Evolutionary conservation across 495 filamentous ascomycete genomes (phyloP).

Genomic region (Podospora australis): DNA sequence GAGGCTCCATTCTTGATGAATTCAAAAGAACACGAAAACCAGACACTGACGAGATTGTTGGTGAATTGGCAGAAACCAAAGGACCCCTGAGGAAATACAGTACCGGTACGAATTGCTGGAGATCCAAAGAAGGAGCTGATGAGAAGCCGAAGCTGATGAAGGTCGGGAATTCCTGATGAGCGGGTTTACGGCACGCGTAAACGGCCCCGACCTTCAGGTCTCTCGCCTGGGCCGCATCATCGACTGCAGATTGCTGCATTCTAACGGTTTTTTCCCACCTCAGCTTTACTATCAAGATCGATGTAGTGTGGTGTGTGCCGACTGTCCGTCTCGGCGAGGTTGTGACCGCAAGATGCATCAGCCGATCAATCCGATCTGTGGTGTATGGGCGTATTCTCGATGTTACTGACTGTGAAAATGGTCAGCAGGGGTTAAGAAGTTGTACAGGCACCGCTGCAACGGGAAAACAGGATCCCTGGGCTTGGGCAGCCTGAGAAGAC

Average conservation of each 20-base stretch:
- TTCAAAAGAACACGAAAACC: neutral
- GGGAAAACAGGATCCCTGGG: conserved; percentile 3
- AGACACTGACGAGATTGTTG: neutral
- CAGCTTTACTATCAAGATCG: too few relatives aligned
- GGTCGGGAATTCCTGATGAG: too few relatives aligned
- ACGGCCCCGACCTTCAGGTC: neutral
- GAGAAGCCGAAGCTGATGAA: too few relatives aligned
- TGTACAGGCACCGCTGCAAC: neutral
- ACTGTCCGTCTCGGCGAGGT: neutral
- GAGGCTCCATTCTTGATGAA: neutral
- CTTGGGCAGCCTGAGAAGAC: too few relatives aligned
- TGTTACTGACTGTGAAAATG: too few relatives aligned
- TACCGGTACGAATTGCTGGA: neutral
- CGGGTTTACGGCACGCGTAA: too few relatives aligned
- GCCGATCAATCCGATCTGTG: too few relatives aligned
- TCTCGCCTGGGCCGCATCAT: neutral
- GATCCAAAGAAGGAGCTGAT: neutral
- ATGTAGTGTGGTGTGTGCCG: neutral
- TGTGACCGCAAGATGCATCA: too few relatives aligned
- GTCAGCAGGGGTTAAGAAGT: too few relatives aligned
- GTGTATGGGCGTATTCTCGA: too few relatives aligned
- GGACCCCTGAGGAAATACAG: neutral
- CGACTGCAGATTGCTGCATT: neutral
- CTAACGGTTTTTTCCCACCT: too few relatives aligned
- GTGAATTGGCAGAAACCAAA: neutral